These are phyloP conservation scores for Phenoliferia sp. DNA, from an alignment of 1,284 basidiomycete genomes.

Conservation along the genomic window DNA sequence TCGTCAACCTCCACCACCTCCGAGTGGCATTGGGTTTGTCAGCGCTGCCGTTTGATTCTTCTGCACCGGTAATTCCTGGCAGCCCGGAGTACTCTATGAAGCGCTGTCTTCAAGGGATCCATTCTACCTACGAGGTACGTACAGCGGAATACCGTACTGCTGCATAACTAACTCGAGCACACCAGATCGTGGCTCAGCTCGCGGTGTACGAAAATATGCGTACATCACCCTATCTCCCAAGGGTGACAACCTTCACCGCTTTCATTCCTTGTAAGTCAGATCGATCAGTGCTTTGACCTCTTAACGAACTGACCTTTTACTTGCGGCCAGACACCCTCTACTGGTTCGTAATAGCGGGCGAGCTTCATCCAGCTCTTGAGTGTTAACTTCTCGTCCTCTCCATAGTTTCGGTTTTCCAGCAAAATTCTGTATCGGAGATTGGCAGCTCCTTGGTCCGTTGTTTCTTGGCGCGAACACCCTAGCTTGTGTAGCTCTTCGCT, in stretches of 20 bases:
- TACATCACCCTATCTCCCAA: slow-evolving; percentile 17
- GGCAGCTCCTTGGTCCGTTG: slow-evolving; percentile 17
- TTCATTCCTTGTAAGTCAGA: slow-evolving; percentile 29
- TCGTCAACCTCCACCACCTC: slow-evolving; percentile 28
- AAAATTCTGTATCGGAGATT: slow-evolving; percentile 28
- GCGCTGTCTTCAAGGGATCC: slow-evolving; percentile 25
- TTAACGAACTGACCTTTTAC: too few species aligned
- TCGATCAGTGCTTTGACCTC: too few species aligned
- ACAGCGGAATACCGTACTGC: too few species aligned
- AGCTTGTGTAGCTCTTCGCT: not conserved
- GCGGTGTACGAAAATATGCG: slow-evolving; percentile 24
- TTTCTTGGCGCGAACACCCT: not conserved
- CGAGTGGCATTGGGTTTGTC: slow-evolving; percentile 18
- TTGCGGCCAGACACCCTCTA: slow-evolving; percentile 24
- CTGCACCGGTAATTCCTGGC: slow-evolving; percentile 18
- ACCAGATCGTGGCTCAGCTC: slow-evolving; percentile 25
- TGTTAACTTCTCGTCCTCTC: too few species aligned
- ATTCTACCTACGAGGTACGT: slow-evolving; percentile 17
- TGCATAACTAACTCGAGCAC: not conserved
- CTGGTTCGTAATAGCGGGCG: too few species aligned
- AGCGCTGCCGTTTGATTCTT: slow-evolving; percentile 21
- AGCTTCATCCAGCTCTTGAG: too few species aligned
- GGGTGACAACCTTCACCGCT: slow-evolving; percentile 19
- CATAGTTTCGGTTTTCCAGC: slow-evolving; percentile 21
- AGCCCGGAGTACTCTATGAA: slow-evolving; percentile 26